phyloP scores from a whole-genome alignment of 345 rosid species.

The Euphorbia lathyris region DNA sequence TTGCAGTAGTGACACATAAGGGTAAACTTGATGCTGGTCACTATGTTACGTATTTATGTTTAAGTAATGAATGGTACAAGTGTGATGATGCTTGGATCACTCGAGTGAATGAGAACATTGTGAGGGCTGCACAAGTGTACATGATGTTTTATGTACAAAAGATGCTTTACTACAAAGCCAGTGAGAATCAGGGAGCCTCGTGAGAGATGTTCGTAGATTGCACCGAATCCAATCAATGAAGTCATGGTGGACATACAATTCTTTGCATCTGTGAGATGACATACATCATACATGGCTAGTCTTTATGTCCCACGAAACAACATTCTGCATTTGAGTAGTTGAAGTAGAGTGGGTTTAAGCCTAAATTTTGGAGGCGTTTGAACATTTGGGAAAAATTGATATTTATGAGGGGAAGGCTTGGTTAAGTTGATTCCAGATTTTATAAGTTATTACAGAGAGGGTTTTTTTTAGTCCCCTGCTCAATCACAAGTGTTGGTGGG shows the following conservation, averaged over 20 bases:
- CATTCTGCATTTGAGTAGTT: not conserved
- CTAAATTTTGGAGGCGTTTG: constrained; percentile 44
- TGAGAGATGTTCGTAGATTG: not conserved
- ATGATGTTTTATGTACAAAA: constrained; percentile 90
- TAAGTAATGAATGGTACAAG: constrained; percentile 76
- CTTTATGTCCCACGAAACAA: constrained; percentile 14
- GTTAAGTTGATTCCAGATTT: constrained; percentile 20
- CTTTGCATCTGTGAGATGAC: no score
- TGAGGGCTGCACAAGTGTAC: constrained; percentile 83
- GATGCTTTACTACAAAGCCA: constrained; percentile 52
- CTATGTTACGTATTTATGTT: constrained; percentile 70
- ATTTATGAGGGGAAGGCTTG: constrained; percentile 24
- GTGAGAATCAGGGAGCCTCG: constrained; percentile 35
- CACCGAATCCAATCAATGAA: no score
- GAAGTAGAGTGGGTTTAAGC: constrained; percentile 23
- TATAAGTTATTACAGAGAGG: not conserved
- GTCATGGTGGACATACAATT: no score
- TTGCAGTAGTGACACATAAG: constrained; percentile 78
- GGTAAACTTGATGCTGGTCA: constrained; percentile 90
- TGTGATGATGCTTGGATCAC: constrained; percentile 93
- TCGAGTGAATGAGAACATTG: constrained; percentile 78
- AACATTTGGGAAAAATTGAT: constrained; percentile 23
- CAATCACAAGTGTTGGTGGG: constrained; percentile 21
- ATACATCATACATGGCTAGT: constrained; percentile 12
- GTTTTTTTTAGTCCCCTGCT: constrained; percentile 4